A percentile compares a stretch with the other conserved stretches of the same genome.
phyloP scores from a whole-genome alignment of 2,329 filamentous ascomycete genomes.

The Clonostachys rhizophaga region DNA sequence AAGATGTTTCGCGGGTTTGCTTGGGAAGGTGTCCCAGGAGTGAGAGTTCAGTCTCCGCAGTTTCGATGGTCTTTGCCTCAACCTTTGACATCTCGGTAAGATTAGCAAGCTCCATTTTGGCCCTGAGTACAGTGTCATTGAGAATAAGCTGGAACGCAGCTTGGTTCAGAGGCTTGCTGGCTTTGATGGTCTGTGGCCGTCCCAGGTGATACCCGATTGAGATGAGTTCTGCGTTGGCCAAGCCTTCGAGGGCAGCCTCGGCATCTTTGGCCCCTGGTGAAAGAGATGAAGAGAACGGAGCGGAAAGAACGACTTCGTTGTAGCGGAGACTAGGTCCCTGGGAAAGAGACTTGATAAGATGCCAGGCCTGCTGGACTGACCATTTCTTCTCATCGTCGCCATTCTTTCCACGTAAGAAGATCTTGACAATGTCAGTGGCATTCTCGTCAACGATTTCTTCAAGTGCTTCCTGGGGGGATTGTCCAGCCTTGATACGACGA shows the following conservation, averaged over 20 bases:
- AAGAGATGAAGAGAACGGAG: conserved; percentile 62
- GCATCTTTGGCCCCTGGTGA: conserved; percentile 48
- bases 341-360: conserved; percentile 75
- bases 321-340: conserved; percentile 68
- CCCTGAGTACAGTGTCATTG: conserved; percentile 66
- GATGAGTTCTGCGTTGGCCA: conserved; percentile 85
- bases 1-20: conserved; percentile 62
- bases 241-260: conserved; percentile 71
- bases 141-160: conserved; percentile 74
- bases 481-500: conserved; percentile 82
- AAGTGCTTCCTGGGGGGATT: conserved; percentile 76
- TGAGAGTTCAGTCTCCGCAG: conserved; percentile 72
- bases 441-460: conserved; percentile 85
- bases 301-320: conserved; percentile 76
- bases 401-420: conserved; percentile 72
- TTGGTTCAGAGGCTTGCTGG: conserved; percentile 81
- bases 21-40: conserved; percentile 66
- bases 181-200: conserved; percentile 70
- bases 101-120: conserved; percentile 68
- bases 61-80: conserved; percentile 71
- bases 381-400: conserved; percentile 53
- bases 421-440: conserved; percentile 86
- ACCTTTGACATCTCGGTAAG: conserved; percentile 64
- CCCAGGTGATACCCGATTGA: conserved; percentile 69
- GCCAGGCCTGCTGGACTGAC: conserved; percentile 86